Base-by-base conservation (phyloP, 2,329 filamentous ascomycete genomes). In the Balansia obtecta region DNA sequence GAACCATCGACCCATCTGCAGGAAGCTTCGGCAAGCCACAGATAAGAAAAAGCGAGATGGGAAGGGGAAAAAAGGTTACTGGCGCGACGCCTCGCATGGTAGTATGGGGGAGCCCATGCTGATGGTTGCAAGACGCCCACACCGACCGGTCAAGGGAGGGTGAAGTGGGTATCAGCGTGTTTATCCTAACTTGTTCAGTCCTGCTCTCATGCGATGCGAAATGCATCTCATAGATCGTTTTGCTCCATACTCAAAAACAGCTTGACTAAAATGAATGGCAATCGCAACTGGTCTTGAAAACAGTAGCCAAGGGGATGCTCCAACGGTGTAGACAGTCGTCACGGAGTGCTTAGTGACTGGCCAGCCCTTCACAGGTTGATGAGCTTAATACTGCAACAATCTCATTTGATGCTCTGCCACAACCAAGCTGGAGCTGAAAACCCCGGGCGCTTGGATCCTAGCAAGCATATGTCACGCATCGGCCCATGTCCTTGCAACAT, bases 71-170 rank as follows among this genome's bases (percentile, higher is more conserved):
- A 32, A 27, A 32, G n/a, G 22, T 37, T 39, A 7, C 27, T 50
- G 46, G 43, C 18, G 49, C 43, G 43, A 41, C 48, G 49, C 49
- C 49, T 43, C 44, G 44, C 39, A 44, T 46, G 37, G 46, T 20
- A 32, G 30, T 37, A 43, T 43, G 34, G 12, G 12, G 37, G 46
- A 38, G 33, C 16, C 16, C n/a, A 18, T 38, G 10, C 9, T 41
- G 18, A 11, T 34, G 46, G 30, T 47, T 27, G 27, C 27, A 7
- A 27, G 27, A 6, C 38, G 27, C 27, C 12, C 39, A 32, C 43
- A 34, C 42, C 42, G 34, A 45, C 42, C 34, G 27, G 27, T 27
- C 27, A 30, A 30, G 34, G 18, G 15, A 5, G 22, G 30, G 20
- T 49, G 37, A 33, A 33, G 46, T 48, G 47, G 40, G 12, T 16